A percentile compares a stretch with the other conserved stretches of the same genome.
Evolutionary conservation across 495 filamentous ascomycete genomes (phyloP).

Genomic region (Aspergillus mulundensis): DNA sequence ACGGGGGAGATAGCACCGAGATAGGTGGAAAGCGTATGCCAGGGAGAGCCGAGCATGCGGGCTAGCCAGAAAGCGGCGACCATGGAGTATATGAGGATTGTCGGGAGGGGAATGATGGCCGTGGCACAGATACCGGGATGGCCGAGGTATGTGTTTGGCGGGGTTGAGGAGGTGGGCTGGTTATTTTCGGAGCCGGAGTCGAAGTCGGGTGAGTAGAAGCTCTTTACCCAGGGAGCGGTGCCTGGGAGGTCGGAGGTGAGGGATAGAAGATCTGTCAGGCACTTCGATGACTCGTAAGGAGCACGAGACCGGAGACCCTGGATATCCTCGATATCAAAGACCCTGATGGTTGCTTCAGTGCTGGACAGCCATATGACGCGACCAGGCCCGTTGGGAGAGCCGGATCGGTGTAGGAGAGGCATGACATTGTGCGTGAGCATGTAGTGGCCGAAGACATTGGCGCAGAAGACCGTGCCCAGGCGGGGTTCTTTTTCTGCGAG

Average conservation of each 20-base stretch:
- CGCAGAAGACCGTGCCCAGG: constrained; percentile 78
- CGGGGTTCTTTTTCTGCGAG: constrained; percentile 40
- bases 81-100: constrained; percentile 61
- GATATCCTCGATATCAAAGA: constrained; percentile 64
- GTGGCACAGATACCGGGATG: constrained; percentile 89
- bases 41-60: constrained; percentile 79
- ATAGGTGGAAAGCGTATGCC: constrained; percentile 74
- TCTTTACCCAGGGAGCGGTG: constrained; percentile 51
- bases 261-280: constrained; percentile 76
- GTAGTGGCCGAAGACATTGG: constrained; percentile 95
- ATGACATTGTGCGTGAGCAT: constrained; percentile 76
- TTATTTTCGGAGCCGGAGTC: not conserved
- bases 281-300: constrained; percentile 83
- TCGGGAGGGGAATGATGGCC: constrained; percentile 65
- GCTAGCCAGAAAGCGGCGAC: constrained; percentile 63
- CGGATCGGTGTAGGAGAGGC: constrained; percentile 59
- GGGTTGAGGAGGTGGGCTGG: not conserved
- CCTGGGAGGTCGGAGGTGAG: constrained; percentile 68
- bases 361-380: constrained; percentile 84
- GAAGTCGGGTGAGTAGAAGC: constrained; percentile 42
- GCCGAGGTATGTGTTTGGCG: constrained; percentile 66
- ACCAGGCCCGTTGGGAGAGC: constrained; percentile 39
- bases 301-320: constrained; percentile 59
- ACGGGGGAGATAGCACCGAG: constrained; percentile 70
- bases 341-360: constrained; percentile 59